Evolutionary conservation across 768 basidiomycete genomes (phyloP).

Genomic region (Serendipita sp.): DNA sequence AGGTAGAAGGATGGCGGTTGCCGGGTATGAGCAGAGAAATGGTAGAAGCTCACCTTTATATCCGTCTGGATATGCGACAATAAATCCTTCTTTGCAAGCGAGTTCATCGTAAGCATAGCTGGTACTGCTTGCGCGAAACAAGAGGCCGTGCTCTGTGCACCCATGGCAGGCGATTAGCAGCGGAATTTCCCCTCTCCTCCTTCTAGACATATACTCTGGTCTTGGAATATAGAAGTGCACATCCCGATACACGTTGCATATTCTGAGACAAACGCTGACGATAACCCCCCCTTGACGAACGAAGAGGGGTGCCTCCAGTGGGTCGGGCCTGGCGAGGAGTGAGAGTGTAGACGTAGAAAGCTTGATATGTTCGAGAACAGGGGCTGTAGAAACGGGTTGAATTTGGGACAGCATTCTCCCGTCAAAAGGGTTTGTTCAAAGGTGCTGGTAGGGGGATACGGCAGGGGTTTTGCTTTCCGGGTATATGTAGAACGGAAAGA

Average conservation of each 20-base stretch:
- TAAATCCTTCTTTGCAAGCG: background rate
- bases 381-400: background rate
- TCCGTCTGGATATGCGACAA: constrained; percentile 3
- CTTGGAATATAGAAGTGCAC: background rate
- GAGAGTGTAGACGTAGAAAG: background rate
- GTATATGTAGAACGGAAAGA: no score
- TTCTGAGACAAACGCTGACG: background rate
- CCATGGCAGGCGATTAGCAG: background rate
- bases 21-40: background rate
- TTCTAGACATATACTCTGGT: background rate
- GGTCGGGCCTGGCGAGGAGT: background rate
- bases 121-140: background rate
- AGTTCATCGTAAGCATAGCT: constrained; percentile 2
- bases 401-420: background rate
- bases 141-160: constrained; percentile 2
- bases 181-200: background rate
- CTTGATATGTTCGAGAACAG: background rate
- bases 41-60: background rate
- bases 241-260: background rate
- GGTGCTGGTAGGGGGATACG: no score
- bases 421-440: no score
- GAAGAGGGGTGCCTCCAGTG: background rate
- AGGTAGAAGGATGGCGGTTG: background rate
- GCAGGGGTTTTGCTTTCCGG: no score
- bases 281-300: background rate